A percentile compares a stretch with the other conserved stretches of the same genome.
These are phyloP conservation scores for Mentha longifolia DNA, from an alignment of 257 asterid species.

Conservation along the genomic window DNA sequence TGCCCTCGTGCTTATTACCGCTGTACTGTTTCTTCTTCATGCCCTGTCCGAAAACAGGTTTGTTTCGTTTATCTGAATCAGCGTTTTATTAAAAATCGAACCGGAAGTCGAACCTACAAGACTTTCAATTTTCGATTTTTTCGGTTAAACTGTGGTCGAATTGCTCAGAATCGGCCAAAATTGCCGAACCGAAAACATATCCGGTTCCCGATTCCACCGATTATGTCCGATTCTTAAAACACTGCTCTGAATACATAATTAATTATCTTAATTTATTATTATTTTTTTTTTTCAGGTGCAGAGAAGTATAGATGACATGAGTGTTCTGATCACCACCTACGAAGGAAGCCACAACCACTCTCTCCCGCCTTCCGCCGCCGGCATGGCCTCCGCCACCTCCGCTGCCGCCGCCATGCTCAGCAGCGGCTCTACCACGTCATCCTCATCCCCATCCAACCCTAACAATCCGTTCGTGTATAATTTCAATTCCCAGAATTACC, in stretches of 20 bases:
- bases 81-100: too few relatives aligned
- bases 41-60: constrained; percentile 65
- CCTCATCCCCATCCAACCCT: constrained; percentile 23
- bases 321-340: constrained; percentile 49
- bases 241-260: too few relatives aligned
- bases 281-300: constrained; percentile 49
- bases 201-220: too few relatives aligned
- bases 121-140: too few relatives aligned
- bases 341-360: constrained; percentile 69
- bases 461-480: constrained; percentile 29
- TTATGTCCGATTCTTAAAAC: too few relatives aligned
- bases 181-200: too few relatives aligned
- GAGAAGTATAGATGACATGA: constrained; percentile 54
- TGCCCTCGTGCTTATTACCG: constrained; percentile 70
- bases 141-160: too few relatives aligned
- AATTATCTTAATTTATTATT: too few relatives aligned
- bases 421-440: constrained; percentile 44
- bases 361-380: constrained; percentile 49
- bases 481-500: constrained; percentile 25
- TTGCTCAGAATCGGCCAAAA: too few relatives aligned
- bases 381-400: constrained; percentile 58
- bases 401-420: constrained; percentile 57
- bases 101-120: too few relatives aligned
- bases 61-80: background rate
- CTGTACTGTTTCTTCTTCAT: constrained; percentile 50